Evolutionary conservation across 1,284 basidiomycete species (phyloP), one percentile per base, ranked within the genome.

Genomic region (Tausonia pullulans): DNA sequence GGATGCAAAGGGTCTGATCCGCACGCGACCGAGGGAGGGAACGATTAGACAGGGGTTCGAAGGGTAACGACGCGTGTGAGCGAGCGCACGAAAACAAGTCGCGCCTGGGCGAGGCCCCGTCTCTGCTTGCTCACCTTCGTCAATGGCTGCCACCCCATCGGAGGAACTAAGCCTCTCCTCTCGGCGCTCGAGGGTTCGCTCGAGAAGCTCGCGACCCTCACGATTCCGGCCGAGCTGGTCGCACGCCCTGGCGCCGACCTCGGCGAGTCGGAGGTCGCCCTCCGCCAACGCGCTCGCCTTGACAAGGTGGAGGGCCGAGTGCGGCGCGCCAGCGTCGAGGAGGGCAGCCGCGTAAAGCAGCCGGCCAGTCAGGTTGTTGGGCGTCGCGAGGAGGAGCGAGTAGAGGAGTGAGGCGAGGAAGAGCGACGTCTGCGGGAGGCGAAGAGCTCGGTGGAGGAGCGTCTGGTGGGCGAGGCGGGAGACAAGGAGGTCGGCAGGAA

Each of bases 271-370:
- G 58, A 81, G 79, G 80, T 67, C 78, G 77, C 64, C 83, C 82
- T 63, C 81, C 71, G 72, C 68, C 40, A 74, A 71, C 2, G 73
- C 72, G 0, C 59, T 51, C 46, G 74, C 71, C 27, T 84, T 83
- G 64, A 90, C 87, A 50, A 89, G 78, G 71, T 82, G 79, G 41
- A 89, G 76, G 0, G 89, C 89, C 5, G 88, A 87, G 73, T 90
- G 87, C 3, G 85, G 81, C 72, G 90, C 87, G 56, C 82, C 83
- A 68, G 85, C 81, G 10, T 81, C 83, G 57, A 94, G 80, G 64
- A 92, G 82, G 52, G 86, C 82, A 54, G 83, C 84, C 68, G 89
- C 87, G 78, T 90, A 88, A 45, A 91, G 80, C 78, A 93, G 90
- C 63, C 87, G 82, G 69, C 87, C 84, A 74, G 90, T 88, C 74